Evolutionary conservation across 768 basidiomycete genomes (phyloP), one percentile per base, ranked within the genome.

Genomic region (Astraeus odoratus): DNA sequence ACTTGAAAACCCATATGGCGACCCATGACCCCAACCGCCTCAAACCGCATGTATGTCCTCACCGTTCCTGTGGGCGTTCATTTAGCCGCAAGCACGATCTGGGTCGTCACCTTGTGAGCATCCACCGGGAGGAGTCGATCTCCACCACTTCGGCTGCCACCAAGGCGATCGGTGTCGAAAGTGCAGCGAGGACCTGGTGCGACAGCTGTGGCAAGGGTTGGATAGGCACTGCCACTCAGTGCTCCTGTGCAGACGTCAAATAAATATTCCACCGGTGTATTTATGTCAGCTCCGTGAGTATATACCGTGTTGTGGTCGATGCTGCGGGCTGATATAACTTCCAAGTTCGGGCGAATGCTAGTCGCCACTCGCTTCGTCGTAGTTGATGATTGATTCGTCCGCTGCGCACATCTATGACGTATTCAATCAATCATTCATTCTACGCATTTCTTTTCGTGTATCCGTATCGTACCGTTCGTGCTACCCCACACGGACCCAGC

Each of bases 1-100:
- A 97, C 57, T 67, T 97, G 47, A 97, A 97, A 71, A 94, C 93
- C 0, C 93, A 96, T 64, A 82, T 88, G 77, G 85, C 86, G 20
- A 97, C 93, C 3, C 93, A 97, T 65, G 90, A 95, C 61, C 93
- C 94, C 19, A 83, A 89, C 64, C 76, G 93, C 49, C 68, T 83
- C 40, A 97, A 95, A 69, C 90, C 91, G 5, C 86, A 90, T 60
- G 76, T 82, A 36, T 97, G 93, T 64, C 86, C 84, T 34, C 88
- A 95, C 65, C 72, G 77, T 34, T 77, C 81, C 2, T 97, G 93
- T 51, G 85, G 83, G 26, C 83, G 93, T 44, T 89, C 89, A 16
- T 97, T 97, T 67, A 91, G 87, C 52, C 83, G 94, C 54, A 88
- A 95, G 66, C 93, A 97, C 59, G 93, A 97, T 58, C 70, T 97